Percentiles rank a stretch among this genome's conserved stretches.
Conservation (phyloP, 2,329 filamentous ascomycete genomes). For the Incumbomyces delicatus region DNA sequence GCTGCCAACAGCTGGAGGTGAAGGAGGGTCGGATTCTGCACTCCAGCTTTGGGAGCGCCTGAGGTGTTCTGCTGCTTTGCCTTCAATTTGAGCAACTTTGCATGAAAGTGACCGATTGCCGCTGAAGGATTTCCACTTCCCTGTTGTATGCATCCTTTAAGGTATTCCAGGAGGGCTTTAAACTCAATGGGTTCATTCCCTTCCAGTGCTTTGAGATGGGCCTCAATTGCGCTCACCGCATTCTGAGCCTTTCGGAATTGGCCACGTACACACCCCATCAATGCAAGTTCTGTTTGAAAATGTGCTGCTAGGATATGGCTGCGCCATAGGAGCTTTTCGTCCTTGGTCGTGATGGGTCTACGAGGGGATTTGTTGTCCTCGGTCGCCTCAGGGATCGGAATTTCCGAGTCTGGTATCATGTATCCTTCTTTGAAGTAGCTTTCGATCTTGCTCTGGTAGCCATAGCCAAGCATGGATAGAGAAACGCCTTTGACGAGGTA, state of each 20-base stretch:
- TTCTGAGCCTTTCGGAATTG: slow-evolving; percentile 53
- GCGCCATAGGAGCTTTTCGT: slow-evolving; percentile 42
- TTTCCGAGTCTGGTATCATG: slow-evolving; percentile 20
- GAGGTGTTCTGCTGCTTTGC: slow-evolving; percentile 5
- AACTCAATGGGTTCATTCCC: slow-evolving; percentile 33
- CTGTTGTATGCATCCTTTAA: slow-evolving; percentile 66
- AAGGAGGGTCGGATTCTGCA: slow-evolving; percentile 33
- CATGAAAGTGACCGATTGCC: slow-evolving; percentile 57
- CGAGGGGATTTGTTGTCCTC: slow-evolving; percentile 28
- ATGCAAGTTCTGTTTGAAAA: slow-evolving; percentile 59
- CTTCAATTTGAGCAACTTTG: not conserved
- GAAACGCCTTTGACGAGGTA: slow-evolving; percentile 50
- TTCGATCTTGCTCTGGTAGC: slow-evolving; percentile 44
- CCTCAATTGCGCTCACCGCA: slow-evolving; percentile 12
- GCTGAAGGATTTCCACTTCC: slow-evolving; percentile 61
- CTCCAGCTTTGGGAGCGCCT: slow-evolving; percentile 24
- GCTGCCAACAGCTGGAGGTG: slow-evolving; percentile 55
- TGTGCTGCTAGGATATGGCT: slow-evolving; percentile 53
- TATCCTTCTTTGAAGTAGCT: slow-evolving; percentile 50
- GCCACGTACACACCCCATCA: slow-evolving; percentile 60
- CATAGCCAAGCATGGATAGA: slow-evolving; percentile 45
- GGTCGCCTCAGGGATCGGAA: slow-evolving; percentile 25
- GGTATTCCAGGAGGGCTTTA: slow-evolving; percentile 54
- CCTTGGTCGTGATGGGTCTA: slow-evolving; percentile 17
- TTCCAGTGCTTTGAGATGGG: slow-evolving; percentile 34